Percentiles rank a stretch among this genome's conserved stretches.
Conservation (phyloP, 345 rosid genomes). For the Geranium brycei region DNA sequence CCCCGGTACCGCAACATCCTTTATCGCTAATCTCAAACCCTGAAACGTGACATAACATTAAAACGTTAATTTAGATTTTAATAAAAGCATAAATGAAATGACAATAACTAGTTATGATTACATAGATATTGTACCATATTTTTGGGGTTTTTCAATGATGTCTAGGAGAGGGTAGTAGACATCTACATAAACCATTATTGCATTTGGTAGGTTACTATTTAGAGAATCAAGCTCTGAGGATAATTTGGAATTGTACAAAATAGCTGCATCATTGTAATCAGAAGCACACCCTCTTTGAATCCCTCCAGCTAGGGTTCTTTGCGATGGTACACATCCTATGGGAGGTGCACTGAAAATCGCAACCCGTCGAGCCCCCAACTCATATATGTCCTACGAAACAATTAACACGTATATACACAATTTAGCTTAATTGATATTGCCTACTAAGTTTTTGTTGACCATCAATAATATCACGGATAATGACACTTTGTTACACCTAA, state of each 20-base stretch:
- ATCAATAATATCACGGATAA: no score
- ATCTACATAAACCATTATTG: slow-evolving; percentile 31
- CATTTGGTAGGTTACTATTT: slow-evolving; percentile 11
- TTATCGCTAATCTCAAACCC: slow-evolving; percentile 12
- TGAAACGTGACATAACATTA: background rate
- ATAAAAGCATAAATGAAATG: no score
- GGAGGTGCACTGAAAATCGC: slow-evolving; percentile 36
- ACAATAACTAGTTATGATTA: no score
- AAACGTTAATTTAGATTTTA: no score
- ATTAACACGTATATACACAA: background rate
- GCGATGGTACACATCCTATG: slow-evolving; percentile 40
- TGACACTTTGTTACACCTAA: no score
- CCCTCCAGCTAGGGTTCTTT: slow-evolving; percentile 26
- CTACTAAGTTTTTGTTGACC: background rate
- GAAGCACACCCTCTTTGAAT: slow-evolving; percentile 17
- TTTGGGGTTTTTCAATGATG: slow-evolving; percentile 32
- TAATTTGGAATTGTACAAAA: slow-evolving; percentile 33
- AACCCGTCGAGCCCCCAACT: slow-evolving; percentile 32
- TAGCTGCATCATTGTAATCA: slow-evolving; percentile 22
- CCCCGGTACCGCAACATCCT: slow-evolving; percentile 19
- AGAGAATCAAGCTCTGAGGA: slow-evolving; percentile 18
- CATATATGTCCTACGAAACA: slow-evolving; percentile 24
- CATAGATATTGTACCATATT: slow-evolving; percentile 30
- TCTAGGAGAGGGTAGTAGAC: slow-evolving; percentile 40
- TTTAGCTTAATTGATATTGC: background rate